Evolutionary conservation across 495 filamentous ascomycete species (phyloP).

Genomic region (Tuber magnatum): DNA sequence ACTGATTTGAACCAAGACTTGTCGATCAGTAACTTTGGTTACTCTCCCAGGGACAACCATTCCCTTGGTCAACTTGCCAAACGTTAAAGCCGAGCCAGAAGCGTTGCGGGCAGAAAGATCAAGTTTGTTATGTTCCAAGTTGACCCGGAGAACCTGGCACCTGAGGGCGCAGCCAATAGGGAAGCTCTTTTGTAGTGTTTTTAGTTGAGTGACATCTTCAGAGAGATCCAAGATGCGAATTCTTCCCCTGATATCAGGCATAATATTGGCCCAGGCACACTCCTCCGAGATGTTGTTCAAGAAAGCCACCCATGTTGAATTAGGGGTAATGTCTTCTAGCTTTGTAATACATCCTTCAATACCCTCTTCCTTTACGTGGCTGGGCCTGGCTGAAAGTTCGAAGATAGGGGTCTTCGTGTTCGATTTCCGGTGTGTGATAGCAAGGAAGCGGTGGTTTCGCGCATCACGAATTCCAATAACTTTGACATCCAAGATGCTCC

Average conservation of each 20-base stretch:
- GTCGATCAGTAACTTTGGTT: slow-evolving; percentile 75
- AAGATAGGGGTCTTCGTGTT: slow-evolving; percentile 68
- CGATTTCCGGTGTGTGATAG: slow-evolving; percentile 66
- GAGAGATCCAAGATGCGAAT: slow-evolving; percentile 73
- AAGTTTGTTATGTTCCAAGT: slow-evolving; percentile 63
- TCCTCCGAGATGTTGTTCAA: slow-evolving; percentile 77
- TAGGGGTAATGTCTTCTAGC: slow-evolving; percentile 64
- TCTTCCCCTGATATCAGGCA: slow-evolving; percentile 81
- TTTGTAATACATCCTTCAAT: slow-evolving; percentile 50
- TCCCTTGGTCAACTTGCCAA: slow-evolving; percentile 62
- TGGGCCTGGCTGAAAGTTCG: slow-evolving; percentile 79
- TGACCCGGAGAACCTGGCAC: slow-evolving; percentile 67
- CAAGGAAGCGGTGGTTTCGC: slow-evolving; percentile 81
- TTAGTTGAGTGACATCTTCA: slow-evolving; percentile 69
- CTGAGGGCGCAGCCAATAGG: slow-evolving; percentile 78
- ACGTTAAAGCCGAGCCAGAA: slow-evolving; percentile 52
- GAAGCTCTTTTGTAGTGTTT: slow-evolving; percentile 71
- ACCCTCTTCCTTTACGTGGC: slow-evolving; percentile 49
- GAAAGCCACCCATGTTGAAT: slow-evolving; percentile 66
- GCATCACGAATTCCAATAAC: slow-evolving; percentile 85
- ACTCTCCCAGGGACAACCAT: slow-evolving; percentile 76
- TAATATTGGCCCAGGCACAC: slow-evolving; percentile 79
- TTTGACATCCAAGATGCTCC: slow-evolving; percentile 63
- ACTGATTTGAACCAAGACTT: slow-evolving; percentile 76
- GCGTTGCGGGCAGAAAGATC: slow-evolving; percentile 69